A percentile compares a stretch with the other conserved stretches of the same genome.
phyloP scores from a whole-genome alignment of 208 protist species.

The Dictyostelium gargantuum region DNA sequence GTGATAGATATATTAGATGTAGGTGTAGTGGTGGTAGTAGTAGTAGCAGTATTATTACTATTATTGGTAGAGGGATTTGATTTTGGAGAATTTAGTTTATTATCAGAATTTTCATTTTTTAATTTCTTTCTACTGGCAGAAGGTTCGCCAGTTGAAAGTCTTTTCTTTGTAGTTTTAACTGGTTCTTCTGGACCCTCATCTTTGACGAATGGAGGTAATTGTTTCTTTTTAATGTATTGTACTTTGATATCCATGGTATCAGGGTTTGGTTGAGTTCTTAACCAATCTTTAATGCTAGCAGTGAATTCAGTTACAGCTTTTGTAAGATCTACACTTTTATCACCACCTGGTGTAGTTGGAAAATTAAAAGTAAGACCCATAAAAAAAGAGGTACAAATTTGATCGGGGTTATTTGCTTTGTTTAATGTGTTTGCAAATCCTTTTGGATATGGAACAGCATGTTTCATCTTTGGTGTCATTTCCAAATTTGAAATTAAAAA shows the following conservation, averaged over 20 bases:
- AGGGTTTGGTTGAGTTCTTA: not conserved
- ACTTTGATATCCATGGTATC: constrained; percentile 46
- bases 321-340: constrained; percentile 46
- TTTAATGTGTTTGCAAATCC: not conserved
- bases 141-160: not conserved
- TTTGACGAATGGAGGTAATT: constrained; percentile 19
- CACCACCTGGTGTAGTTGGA: not conserved
- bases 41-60: not conserved
- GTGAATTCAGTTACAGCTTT: constrained; percentile 26
- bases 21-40: not conserved
- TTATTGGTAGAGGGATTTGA: not conserved
- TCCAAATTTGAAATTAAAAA: constrained; percentile 75
- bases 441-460: constrained; percentile 68
- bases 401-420: too few species aligned
- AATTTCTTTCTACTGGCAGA: not conserved
- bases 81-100: not conserved
- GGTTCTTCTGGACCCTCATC: not conserved
- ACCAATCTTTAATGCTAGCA: constrained; percentile 11
- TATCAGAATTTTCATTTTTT: not conserved
- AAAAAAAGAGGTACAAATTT: constrained; percentile 11
- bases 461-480: constrained; percentile 63
- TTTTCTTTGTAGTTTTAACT: not conserved
- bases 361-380: constrained; percentile 40
- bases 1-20: not conserved
- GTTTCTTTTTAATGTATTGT: constrained; percentile 43